These are phyloP conservation scores for Citrus sp. DNA, from an alignment of 345 rosid genomes.

Conservation along the genomic window DNA sequence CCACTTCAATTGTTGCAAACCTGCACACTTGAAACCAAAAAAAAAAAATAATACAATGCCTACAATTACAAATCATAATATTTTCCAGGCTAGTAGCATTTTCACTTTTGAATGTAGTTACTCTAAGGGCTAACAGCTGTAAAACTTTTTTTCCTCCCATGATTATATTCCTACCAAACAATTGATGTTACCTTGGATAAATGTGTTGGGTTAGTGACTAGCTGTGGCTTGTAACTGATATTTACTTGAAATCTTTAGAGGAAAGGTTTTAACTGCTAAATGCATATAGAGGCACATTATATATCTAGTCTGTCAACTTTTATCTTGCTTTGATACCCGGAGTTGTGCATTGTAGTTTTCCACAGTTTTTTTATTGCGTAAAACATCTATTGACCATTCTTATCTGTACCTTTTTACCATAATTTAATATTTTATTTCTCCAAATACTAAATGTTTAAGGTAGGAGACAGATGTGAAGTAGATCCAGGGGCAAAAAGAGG, in stretches of 20 bases:
- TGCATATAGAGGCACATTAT: neutral
- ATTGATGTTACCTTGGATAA: neutral
- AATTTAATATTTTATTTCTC: neutral
- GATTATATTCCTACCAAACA: neutral
- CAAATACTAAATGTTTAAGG: conserved; percentile 30
- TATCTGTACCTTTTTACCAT: neutral
- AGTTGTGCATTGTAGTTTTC: neutral
- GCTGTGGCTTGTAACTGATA: neutral
- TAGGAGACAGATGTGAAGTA: conserved; percentile 91
- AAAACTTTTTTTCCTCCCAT: neutral
- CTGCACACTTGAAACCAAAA: neutral
- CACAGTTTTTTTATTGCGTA: neutral
- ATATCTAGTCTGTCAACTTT: neutral
- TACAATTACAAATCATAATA: too few species aligned
- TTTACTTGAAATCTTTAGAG: neutral
- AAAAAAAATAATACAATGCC: neutral
- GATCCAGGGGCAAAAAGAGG: conserved; percentile 96
- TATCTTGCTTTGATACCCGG: neutral
- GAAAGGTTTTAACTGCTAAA: neutral
- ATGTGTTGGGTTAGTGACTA: neutral
- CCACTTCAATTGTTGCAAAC: neutral
- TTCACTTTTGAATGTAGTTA: neutral
- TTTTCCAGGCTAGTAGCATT: neutral
- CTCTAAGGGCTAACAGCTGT: neutral
- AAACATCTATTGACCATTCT: neutral